Percentiles rank a stretch among this genome's conserved stretches.
Evolutionary conservation across 2,329 filamentous ascomycete species (phyloP).

Genomic region (Pseudogymnoascus sp.): DNA sequence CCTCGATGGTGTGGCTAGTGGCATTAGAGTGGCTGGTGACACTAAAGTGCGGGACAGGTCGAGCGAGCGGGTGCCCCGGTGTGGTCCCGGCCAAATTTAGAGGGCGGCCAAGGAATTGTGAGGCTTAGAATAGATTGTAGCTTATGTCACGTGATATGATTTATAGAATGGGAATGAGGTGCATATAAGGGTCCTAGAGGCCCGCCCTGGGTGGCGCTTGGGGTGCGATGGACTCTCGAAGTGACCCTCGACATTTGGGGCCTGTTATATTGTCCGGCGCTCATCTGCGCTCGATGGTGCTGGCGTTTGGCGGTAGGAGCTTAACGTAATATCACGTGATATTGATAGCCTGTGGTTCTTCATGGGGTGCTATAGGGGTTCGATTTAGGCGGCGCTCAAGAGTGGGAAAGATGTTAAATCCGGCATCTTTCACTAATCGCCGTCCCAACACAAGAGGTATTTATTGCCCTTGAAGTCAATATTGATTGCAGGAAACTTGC

Average conservation of each 20-base stretch:
- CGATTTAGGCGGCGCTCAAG: too few species aligned
- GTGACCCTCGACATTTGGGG: too few species aligned
- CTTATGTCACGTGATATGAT: background rate
- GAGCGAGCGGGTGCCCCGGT: background rate
- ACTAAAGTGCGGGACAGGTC: conserved; percentile 3
- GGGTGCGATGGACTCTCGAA: too few species aligned
- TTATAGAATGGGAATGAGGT: background rate
- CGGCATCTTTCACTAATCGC: background rate
- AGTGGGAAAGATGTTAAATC: too few species aligned
- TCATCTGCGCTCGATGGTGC: too few species aligned
- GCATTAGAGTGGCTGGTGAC: background rate
- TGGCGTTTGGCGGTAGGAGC: too few species aligned
- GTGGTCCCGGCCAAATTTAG: background rate
- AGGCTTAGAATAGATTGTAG: background rate
- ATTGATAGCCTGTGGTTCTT: too few species aligned
- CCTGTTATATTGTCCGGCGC: too few species aligned
- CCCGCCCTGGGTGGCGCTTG: background rate
- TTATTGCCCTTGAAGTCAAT: background rate
- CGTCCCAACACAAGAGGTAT: background rate
- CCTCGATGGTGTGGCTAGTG: background rate
- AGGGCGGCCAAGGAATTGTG: background rate
- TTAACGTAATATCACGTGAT: too few species aligned
- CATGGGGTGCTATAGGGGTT: too few species aligned
- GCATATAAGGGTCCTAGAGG: background rate
- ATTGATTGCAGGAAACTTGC: background rate